These are phyloP conservation scores for Exophiala spinifera DNA, from an alignment of 2,329 filamentous ascomycete genomes.

Conservation along the genomic window DNA sequence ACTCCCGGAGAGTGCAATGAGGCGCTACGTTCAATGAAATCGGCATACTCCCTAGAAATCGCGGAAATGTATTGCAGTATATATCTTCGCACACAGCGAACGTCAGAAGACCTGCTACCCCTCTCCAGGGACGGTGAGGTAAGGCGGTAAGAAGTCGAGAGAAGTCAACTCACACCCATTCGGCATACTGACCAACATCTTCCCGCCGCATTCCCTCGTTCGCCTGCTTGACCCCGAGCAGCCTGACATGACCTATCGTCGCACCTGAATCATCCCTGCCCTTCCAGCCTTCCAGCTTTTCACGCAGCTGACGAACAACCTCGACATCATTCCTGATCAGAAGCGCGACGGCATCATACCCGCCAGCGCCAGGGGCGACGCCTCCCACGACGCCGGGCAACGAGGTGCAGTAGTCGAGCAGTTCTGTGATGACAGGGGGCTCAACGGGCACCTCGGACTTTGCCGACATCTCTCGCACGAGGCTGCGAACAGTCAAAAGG, in stretches of 20 bases:
- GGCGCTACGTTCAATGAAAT: too few species aligned
- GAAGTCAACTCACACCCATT: conserved; percentile 36
- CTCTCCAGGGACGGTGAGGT: too few species aligned
- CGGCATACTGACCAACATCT: conserved; percentile 37
- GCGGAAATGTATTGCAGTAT: too few species aligned
- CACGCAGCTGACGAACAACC: conserved; percentile 59
- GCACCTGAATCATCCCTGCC: conserved; percentile 43
- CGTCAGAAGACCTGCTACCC: too few species aligned
- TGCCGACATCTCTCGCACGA: conserved; percentile 73
- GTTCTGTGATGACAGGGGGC: conserved; percentile 75
- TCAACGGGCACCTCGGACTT: conserved; percentile 81
- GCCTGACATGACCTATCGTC: conserved; percentile 43
- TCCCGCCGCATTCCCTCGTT: conserved; percentile 45
- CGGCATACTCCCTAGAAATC: too few species aligned
- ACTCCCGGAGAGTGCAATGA: too few species aligned
- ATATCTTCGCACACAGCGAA: too few species aligned
- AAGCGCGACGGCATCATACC: conserved; percentile 84
- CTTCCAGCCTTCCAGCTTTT: conserved; percentile 66
- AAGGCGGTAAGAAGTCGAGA: too few species aligned
- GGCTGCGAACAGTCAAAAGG: conserved; percentile 51
- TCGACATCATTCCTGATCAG: conserved; percentile 70
- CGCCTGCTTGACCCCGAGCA: conserved; percentile 46
- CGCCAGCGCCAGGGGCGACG: conserved; percentile 90
- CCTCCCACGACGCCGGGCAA: conserved; percentile 82
- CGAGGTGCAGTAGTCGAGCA: conserved; percentile 70